Conservation (phyloP, 2,329 filamentous ascomycete species). For the Pochonia chlamydosporia region DNA sequence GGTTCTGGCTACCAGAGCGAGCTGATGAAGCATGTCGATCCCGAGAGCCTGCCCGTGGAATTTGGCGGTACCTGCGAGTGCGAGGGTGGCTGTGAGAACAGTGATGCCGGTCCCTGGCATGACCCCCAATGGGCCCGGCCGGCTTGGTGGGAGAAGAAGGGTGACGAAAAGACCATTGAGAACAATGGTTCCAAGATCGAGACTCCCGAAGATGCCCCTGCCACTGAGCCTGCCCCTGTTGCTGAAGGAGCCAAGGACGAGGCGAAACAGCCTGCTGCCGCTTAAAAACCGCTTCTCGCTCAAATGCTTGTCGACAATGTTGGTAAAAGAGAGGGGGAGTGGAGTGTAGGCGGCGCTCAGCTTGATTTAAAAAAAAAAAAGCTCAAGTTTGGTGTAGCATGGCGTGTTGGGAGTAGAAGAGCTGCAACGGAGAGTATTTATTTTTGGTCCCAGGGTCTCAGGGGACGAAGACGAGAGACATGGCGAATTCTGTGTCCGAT, state of each 20-base stretch:
- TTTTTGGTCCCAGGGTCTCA: no score
- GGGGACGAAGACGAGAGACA: not conserved
- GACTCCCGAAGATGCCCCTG: constrained; percentile 23
- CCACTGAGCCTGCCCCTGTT: constrained; percentile 24
- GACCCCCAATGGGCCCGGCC: constrained; percentile 59
- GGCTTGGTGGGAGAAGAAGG: constrained; percentile 56
- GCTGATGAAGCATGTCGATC: constrained; percentile 75
- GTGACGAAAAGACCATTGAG: constrained; percentile 28
- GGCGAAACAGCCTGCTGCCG: constrained; percentile 22
- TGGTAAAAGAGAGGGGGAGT: no score
- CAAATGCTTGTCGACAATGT: not conserved
- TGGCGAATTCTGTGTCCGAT: not conserved
- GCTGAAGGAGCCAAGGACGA: constrained; percentile 23
- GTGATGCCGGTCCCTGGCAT: constrained; percentile 87
- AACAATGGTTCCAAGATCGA: constrained; percentile 34
- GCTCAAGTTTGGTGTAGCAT: not conserved
- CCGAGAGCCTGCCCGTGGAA: constrained; percentile 81
- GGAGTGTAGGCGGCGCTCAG: no score
- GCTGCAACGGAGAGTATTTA: not conserved
- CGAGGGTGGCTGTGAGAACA: constrained; percentile 73
- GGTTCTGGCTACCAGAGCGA: constrained; percentile 77
- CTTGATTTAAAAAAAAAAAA: not conserved
- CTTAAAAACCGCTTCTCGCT: constrained; percentile 3
- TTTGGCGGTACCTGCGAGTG: constrained; percentile 86
- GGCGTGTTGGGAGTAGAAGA: not conserved